Evolutionary conservation across 1,139 yeast species (phyloP).

Genomic region (Ogataea hybrid): DNA sequence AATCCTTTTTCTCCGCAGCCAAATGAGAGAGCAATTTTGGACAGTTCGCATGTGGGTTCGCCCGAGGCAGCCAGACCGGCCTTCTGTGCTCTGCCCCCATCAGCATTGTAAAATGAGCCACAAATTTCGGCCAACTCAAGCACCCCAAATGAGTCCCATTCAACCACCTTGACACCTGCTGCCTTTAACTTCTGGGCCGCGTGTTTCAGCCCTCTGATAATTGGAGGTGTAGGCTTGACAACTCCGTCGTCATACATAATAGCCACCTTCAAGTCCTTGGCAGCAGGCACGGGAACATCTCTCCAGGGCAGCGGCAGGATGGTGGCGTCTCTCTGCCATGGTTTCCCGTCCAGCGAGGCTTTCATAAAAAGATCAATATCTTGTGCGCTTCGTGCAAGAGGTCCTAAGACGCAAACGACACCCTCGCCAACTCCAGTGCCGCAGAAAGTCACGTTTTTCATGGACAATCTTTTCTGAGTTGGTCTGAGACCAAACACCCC

Average conservation of each 20-base stretch:
- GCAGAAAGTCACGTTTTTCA: conserved; percentile 48
- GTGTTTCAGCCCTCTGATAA: conserved; percentile 48
- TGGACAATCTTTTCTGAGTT: conserved; percentile 35
- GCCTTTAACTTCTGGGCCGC: conserved; percentile 44
- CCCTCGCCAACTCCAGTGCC: conserved; percentile 24
- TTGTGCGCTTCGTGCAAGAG: conserved; percentile 37
- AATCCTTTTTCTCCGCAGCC: conserved; percentile 53
- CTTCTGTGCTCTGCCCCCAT: conserved; percentile 52
- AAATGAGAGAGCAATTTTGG: conserved; percentile 49
- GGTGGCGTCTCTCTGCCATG: conserved; percentile 63
- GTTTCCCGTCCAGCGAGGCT: conserved; percentile 51
- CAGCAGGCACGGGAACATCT: conserved; percentile 40
- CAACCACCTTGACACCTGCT: conserved; percentile 60
- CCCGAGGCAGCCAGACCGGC: conserved; percentile 50
- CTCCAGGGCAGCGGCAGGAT: conserved; percentile 62
- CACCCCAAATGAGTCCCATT: conserved; percentile 50
- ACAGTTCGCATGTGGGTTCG: conserved; percentile 55
- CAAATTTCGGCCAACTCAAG: conserved; percentile 47
- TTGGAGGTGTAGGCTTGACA: conserved; percentile 63
- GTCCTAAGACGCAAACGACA: conserved; percentile 20
- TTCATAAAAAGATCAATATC: conserved; percentile 52
- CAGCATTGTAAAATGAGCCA: conserved; percentile 47
- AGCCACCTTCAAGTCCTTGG: conserved; percentile 45
- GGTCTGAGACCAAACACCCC: conserved; percentile 37
- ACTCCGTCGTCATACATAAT: conserved; percentile 45